Base-by-base conservation (phyloP, 1,284 basidiomycete genomes). In the Xanthoconium separans region DNA sequence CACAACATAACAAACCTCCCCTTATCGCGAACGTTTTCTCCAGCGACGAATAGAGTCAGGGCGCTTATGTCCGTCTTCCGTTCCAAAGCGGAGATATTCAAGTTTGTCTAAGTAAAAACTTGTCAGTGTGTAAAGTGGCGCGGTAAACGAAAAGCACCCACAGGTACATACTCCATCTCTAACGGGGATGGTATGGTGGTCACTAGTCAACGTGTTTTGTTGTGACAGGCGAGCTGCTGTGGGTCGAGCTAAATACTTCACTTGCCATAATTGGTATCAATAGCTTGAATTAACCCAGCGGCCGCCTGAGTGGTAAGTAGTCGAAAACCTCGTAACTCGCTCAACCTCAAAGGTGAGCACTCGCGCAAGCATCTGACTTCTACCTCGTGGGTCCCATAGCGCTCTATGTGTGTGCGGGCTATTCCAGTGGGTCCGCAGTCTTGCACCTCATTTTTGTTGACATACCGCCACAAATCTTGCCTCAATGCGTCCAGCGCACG, bases 1-100 rank as follows among this genome's bases (percentile, higher is more conserved):
- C 67, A 71, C 30, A 72, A 37, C 42, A 66, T 37, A 30, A 59
- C 71, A 40, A 69, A 68, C 41, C 61, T 51, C 13, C 67, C 67
- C 9, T 44, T 42, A 13, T 1, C 4, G 16, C n/a, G 22, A 11
- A 54, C 8, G 15, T 50, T 59, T 33, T 47, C 40, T 24, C 47
- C 61, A 6, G 50, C 43, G 15, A 70, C 44, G 2, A 48, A 50
- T 15, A 72, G 20, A 34, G 61, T 70, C 39, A 72, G 46, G 42
- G 48, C 37, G 20, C 58, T 44, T 2, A 70, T 64, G 22, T 69
- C 65, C 31, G 63, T 51, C 58, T 65, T 69, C 33, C 46, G 60
- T 49, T 57, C 68, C 49, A 72, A 20, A 47, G 64, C 57, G 30
- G 50, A 24, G 8, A 66, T 40, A 43, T 65, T 54, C 16, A 67